Conservation (phyloP, 352 stramenopile genomes). For the Phytophthora pluvialis region DNA sequence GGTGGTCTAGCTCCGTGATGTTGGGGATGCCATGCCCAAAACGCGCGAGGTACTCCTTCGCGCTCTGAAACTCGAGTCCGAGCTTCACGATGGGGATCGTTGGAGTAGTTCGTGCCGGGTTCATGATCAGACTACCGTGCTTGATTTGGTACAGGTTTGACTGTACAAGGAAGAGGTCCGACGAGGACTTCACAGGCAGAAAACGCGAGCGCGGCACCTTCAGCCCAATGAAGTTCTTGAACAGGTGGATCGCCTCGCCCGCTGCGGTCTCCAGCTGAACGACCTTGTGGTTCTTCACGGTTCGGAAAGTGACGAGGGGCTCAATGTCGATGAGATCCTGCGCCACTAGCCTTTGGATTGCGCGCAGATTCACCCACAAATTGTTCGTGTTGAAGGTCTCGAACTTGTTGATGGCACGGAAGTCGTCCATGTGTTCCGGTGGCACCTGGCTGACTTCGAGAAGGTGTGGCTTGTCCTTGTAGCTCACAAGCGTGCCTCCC, state of each 20-base stretch:
- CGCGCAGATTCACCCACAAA: conserved; percentile 98
- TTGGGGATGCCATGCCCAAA: conserved; percentile 92
- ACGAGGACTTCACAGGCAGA: conserved; percentile 99
- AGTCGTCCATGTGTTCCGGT: conserved; percentile 94
- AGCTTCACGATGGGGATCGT: conserved; percentile 95
- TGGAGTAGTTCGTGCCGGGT: conserved; percentile 73
- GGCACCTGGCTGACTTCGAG: conserved; percentile 98
- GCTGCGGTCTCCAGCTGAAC: conserved; percentile 97
- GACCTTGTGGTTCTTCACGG: conserved; percentile 96
- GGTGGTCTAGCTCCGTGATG: conserved; percentile 93
- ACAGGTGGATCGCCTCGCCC: conserved; percentile 98
- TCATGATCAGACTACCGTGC: conserved; percentile 92
- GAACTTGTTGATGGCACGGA: conserved; percentile 96
- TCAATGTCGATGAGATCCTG: conserved; percentile 99
- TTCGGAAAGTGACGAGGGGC: conserved; percentile 92
- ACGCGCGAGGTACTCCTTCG: conserved; percentile 87
- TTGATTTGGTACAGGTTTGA: conserved; percentile 94
- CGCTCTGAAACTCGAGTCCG: conserved; percentile 90
- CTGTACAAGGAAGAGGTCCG: conserved; percentile 96
- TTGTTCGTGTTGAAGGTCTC: conserved; percentile 99
- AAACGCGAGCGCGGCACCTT: conserved; percentile 97
- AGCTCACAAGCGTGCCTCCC: conserved; percentile 91
- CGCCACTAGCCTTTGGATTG: conserved; percentile 96
- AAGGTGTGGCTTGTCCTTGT: conserved; percentile 94
- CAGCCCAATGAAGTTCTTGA: conserved; percentile 97